Conservation (phyloP, 1,139 yeast genomes). For the Debaryomyces sp. region DNA sequence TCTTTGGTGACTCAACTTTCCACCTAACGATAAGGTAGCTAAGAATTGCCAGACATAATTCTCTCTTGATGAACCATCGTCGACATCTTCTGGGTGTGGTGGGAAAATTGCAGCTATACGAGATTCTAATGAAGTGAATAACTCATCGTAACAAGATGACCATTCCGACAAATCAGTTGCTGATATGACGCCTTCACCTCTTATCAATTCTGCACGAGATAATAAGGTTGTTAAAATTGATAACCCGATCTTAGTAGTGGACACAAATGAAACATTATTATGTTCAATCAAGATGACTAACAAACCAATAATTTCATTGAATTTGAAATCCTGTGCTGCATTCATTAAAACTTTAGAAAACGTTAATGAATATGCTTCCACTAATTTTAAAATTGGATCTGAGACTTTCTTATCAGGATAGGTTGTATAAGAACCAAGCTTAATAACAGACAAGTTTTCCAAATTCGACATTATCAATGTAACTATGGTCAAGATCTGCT, state of each 20-base stretch:
- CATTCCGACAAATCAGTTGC: slow-evolving; percentile 69
- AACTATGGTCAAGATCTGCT: slow-evolving; percentile 76
- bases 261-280: slow-evolving; percentile 70
- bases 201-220: slow-evolving; percentile 89
- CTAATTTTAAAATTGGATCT: slow-evolving; percentile 57
- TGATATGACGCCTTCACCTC: slow-evolving; percentile 72
- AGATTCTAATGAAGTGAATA: slow-evolving; percentile 80
- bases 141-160: slow-evolving; percentile 80
- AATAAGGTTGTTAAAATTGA: slow-evolving; percentile 85
- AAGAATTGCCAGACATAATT: slow-evolving; percentile 94
- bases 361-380: slow-evolving; percentile 80
- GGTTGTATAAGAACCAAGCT: slow-evolving; percentile 75
- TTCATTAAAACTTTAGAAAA: slow-evolving; percentile 86
- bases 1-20: slow-evolving; percentile 91
- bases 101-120: slow-evolving; percentile 84
- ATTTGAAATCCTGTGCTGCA: slow-evolving; percentile 79
- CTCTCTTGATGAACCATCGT: slow-evolving; percentile 65
- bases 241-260: slow-evolving; percentile 85
- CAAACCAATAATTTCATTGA: slow-evolving; percentile 81
- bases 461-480: slow-evolving; percentile 82
- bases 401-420: slow-evolving; percentile 59
- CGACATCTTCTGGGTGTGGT: slow-evolving; percentile 54
- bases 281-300: slow-evolving; percentile 73
- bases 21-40: slow-evolving; percentile 92
- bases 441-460: slow-evolving; percentile 77